Evolutionary conservation across 2,329 filamentous ascomycete species (phyloP).

Genomic region (Monosporascus cannonballus): DNA sequence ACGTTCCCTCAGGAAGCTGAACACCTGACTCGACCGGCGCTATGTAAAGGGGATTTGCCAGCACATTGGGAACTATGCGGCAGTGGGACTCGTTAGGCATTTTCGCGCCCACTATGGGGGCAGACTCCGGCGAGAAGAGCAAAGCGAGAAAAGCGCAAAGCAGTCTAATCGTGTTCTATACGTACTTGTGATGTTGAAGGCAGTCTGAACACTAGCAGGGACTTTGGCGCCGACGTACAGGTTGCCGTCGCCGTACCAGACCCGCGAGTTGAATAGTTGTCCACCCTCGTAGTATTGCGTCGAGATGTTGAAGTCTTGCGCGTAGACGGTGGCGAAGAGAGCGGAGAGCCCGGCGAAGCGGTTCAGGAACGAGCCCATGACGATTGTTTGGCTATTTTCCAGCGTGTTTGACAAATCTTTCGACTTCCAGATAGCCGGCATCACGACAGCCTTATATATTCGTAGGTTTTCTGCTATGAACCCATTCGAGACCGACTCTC

Average conservation of each 20-base stretch:
- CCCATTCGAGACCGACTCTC: no score
- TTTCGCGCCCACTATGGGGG: no score
- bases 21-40: background rate
- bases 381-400: no score
- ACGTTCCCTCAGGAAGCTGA: constrained; percentile 8
- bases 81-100: background rate
- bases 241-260: constrained; percentile 12
- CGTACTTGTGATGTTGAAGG: constrained; percentile 11
- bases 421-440: no score
- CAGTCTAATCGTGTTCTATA: background rate
- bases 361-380: no score
- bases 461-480: no score
- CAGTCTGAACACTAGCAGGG: constrained; percentile 7
- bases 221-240: constrained; percentile 10
- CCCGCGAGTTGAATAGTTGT: constrained; percentile 1
- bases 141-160: background rate
- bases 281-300: constrained; percentile 3
- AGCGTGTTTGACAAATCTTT: no score
- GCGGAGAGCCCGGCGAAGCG: no score
- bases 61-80: constrained; percentile 4
- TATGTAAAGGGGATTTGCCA: constrained; percentile 11
- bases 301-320: constrained; percentile 4
- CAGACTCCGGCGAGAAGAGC: no score
- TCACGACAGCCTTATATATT: no score
- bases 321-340: background rate